Evolutionary conservation across 1,139 yeast species (phyloP).

Genomic region (Wickerhamiella pararugosa): DNA sequence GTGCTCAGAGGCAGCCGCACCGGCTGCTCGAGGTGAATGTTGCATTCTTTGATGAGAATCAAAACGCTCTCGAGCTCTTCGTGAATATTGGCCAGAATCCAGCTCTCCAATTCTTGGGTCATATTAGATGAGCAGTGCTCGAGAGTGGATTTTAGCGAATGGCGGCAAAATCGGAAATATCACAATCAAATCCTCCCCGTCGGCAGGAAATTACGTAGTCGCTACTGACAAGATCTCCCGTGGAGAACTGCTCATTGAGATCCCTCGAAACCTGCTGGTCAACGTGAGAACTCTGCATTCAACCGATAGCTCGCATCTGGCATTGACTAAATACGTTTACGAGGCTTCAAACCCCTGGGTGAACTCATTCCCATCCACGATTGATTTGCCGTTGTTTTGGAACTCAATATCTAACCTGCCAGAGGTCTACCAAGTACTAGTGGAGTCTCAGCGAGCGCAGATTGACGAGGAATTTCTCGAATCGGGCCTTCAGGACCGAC

Average conservation of each 20-base stretch:
- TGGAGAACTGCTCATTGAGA: constrained; percentile 35
- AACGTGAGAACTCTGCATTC: constrained; percentile 41
- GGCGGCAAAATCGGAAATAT: constrained; percentile 14
- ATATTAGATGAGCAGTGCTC: not conserved
- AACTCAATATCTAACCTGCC: constrained; percentile 19
- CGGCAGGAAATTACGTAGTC: constrained; percentile 52
- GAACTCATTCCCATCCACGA: constrained; percentile 15
- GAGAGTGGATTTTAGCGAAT: not conserved
- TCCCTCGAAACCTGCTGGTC: constrained; percentile 45
- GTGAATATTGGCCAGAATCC: constrained; percentile 4
- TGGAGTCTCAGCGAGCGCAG: constrained; percentile 19
- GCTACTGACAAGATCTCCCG: constrained; percentile 26
- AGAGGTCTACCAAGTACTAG: constrained; percentile 15
- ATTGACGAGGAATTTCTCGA: constrained; percentile 18
- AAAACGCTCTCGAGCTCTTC: constrained; percentile 5
- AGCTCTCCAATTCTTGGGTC: constrained; percentile 1
- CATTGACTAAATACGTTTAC: constrained; percentile 17
- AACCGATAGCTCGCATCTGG: constrained; percentile 17
- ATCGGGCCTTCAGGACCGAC: constrained; percentile 11
- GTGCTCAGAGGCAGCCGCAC: constrained; percentile 24
- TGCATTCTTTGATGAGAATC: constrained; percentile 5
- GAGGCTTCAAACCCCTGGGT: constrained; percentile 13
- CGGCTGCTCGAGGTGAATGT: constrained; percentile 8
- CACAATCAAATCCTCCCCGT: constrained; percentile 22
- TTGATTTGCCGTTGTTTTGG: constrained; percentile 27